Conservation (phyloP, 2,329 filamentous ascomycete genomes). For the Fusarium algeriense region DNA sequence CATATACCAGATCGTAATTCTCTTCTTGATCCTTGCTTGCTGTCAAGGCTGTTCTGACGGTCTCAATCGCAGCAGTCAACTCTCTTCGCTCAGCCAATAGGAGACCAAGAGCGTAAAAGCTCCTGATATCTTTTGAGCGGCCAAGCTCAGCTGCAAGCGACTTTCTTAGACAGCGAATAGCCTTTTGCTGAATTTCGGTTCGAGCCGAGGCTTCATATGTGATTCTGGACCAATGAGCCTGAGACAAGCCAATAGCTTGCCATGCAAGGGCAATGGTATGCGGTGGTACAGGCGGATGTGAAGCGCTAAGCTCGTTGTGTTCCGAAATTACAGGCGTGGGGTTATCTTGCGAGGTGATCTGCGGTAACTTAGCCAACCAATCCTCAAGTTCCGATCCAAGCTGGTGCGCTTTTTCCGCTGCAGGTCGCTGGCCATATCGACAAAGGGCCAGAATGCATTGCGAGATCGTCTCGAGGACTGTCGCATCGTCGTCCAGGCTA, state of each 20-base stretch:
- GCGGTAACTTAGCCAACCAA: constrained; percentile 74
- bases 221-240: constrained; percentile 87
- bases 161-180: constrained; percentile 79
- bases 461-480: constrained; percentile 80
- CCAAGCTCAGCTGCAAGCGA: constrained; percentile 76
- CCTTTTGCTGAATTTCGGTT: constrained; percentile 79
- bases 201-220: constrained; percentile 81
- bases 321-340: constrained; percentile 49
- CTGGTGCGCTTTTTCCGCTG: constrained; percentile 82
- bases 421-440: constrained; percentile 79
- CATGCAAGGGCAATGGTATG: constrained; percentile 77
- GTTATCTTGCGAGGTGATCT: constrained; percentile 46
- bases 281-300: constrained; percentile 64
- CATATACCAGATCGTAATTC: constrained; percentile 59
- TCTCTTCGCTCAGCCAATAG: constrained; percentile 90
- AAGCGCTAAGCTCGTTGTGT: constrained; percentile 50
- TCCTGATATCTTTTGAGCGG: constrained; percentile 76
- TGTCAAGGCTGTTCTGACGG: constrained; percentile 81
- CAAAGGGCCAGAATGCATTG: constrained; percentile 85
- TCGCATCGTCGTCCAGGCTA: constrained; percentile 82
- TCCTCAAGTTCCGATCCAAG: constrained; percentile 79
- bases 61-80: constrained; percentile 81
- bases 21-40: constrained; percentile 64
- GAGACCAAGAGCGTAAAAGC: constrained; percentile 83
- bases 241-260: constrained; percentile 85